Conservation (phyloP, 2,329 filamentous ascomycete genomes). For the Rasamsonia emersonii region DNA sequence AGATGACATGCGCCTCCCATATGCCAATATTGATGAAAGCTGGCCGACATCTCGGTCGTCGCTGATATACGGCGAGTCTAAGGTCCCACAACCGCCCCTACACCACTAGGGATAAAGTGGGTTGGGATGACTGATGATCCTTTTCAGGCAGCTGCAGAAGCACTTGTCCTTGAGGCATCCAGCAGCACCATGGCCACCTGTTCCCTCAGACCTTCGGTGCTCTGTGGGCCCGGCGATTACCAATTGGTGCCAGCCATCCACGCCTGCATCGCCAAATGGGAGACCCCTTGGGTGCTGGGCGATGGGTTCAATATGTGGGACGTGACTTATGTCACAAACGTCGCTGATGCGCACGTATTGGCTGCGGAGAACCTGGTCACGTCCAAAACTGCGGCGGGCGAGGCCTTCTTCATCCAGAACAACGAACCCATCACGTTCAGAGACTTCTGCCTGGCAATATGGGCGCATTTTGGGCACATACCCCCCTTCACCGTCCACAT, state of each 20-base stretch:
- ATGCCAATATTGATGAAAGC: constrained; percentile 31
- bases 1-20: constrained; percentile 37
- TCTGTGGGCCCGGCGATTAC: constrained; percentile 36
- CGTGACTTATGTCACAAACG: constrained; percentile 35
- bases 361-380: constrained; percentile 35
- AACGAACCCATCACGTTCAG: constrained; percentile 38
- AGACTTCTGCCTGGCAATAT: constrained; percentile 36
- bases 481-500: constrained; percentile 42
- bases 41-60: constrained; percentile 31
- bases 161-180: constrained; percentile 31
- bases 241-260: constrained; percentile 36
- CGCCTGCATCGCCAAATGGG: constrained; percentile 34
- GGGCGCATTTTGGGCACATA: constrained; percentile 40
- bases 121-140: constrained; percentile 8
- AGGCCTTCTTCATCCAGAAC: constrained; percentile 40
- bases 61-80: constrained; percentile 38
- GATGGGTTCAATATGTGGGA: constrained; percentile 37
- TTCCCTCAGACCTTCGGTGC: constrained; percentile 35
- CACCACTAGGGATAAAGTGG: neutral
- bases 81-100: constrained; percentile 17
- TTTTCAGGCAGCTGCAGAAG: constrained; percentile 32
- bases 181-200: constrained; percentile 27
- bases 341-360: constrained; percentile 38
- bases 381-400: constrained; percentile 32
- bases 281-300: constrained; percentile 35